Conservation (phyloP, 164 flowering plant species). For the Magnolia changhungtana region DNA sequence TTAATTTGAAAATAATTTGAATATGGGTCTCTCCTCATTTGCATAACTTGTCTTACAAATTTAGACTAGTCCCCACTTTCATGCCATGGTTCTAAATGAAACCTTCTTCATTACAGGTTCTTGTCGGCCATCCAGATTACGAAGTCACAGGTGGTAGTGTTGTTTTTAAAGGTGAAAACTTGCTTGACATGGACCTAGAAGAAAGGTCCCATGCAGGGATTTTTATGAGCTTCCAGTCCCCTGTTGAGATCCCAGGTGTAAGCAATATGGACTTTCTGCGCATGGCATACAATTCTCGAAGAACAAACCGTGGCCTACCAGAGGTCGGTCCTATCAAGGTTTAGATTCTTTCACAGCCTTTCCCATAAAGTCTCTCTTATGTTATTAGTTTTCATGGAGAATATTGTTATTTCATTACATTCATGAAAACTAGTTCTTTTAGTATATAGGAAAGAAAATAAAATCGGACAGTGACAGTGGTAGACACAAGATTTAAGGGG, state of each 20-base stretch:
- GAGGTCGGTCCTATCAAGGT: conserved; percentile 94
- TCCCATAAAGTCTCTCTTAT: too few species aligned
- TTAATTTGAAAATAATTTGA: background rate
- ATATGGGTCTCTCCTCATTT: background rate
- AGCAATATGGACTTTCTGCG: conserved; percentile 74
- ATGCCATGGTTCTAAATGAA: background rate
- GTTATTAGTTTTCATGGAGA: too few species aligned
- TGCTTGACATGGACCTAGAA: conserved; percentile 93
- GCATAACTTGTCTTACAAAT: background rate
- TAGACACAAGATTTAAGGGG: too few species aligned
- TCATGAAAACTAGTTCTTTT: too few species aligned
- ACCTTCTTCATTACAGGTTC: conserved; percentile 49
- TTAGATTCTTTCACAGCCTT: background rate
- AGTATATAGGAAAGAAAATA: too few species aligned
- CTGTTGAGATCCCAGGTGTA: conserved; percentile 93
- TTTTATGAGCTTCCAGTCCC: conserved; percentile 96
- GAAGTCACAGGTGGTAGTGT: conserved; percentile 91
- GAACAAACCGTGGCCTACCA: conserved; percentile 65
- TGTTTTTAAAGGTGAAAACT: conserved; percentile 76
- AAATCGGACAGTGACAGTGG: too few species aligned
- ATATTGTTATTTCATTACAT: too few species aligned
- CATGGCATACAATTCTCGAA: conserved; percentile 92
- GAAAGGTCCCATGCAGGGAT: conserved; percentile 91
- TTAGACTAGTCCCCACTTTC: background rate
- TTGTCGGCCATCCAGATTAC: conserved; percentile 98